Percentiles rank a stretch among this genome's conserved stretches.
Conservation (phyloP, 768 basidiomycete species). For the Tulasnella sp. region DNA sequence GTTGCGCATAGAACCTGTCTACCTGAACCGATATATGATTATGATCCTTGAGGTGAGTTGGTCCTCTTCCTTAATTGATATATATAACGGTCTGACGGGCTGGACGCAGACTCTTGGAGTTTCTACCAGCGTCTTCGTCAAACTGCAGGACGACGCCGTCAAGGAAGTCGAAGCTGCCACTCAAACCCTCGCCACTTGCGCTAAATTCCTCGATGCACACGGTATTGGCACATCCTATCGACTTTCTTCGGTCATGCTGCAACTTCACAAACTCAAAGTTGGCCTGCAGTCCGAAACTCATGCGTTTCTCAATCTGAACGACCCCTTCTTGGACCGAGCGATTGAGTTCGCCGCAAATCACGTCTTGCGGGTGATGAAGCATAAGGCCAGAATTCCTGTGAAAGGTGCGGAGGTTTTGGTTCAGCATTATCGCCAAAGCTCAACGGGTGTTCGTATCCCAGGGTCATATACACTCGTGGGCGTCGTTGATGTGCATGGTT, state of each 20-base stretch:
- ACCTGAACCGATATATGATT: constrained; percentile 38
- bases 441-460: background rate
- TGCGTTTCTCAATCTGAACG: constrained; percentile 23
- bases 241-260: constrained; percentile 40
- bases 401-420: constrained; percentile 28
- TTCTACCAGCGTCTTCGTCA: constrained; percentile 39
- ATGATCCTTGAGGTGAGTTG: constrained; percentile 43
- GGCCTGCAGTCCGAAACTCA: constrained; percentile 22
- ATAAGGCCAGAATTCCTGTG: constrained; percentile 55
- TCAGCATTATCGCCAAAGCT: background rate
- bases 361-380: constrained; percentile 51
- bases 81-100: constrained; percentile 56
- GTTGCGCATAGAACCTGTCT: constrained; percentile 9
- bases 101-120: constrained; percentile 35
- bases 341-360: constrained; percentile 48
- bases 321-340: constrained; percentile 42
- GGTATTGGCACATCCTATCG: constrained; percentile 50
- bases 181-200: constrained; percentile 34
- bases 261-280: constrained; percentile 39
- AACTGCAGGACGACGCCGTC: constrained; percentile 43
- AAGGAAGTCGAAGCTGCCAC: constrained; percentile 33
- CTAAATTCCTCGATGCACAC: constrained; percentile 40
- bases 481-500: constrained; percentile 52
- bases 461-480: constrained; percentile 52
- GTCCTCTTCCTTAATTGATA: background rate